Evolutionary conservation across 495 filamentous ascomycete genomes (phyloP), one percentile per base, ranked within the genome.

Genomic region (Acidomyces sp.): DNA sequence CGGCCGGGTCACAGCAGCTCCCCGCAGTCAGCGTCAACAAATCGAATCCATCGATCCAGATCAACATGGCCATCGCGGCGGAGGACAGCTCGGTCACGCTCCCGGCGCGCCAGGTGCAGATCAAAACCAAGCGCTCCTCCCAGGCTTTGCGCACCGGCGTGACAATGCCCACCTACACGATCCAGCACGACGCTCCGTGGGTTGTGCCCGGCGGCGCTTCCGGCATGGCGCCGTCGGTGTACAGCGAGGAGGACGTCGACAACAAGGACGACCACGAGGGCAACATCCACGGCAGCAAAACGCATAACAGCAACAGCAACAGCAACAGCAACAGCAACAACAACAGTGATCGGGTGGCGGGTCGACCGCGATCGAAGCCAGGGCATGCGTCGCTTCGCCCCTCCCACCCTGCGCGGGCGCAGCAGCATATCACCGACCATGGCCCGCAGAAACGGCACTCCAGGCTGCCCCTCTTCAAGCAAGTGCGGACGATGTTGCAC

Each of bases 401-500:
- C 2, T 51, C 43, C 6, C 41, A 47, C 25, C 48, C 46, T 30
- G 48, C 48, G 7, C 44, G 44, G 16, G 33, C 48, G 16, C 37
- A 39, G 27, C 48, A 46, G 25, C 32, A 44, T 16, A 37, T 52
- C 34, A 41, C 34, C 3, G 43, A 52, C 39, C 21, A 22, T 27
- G 43, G 37, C 20, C 48, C 39, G 11, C 39, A 52, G 12, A 20
- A 28, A 10, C 16, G 43, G 25, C 36, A 25, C 17, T 52, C 48
- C 12, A 17, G 39, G 15, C 38, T 52, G 6, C 48, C 48, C 1
- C 25, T 52, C 39, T 52, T 52, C 43, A 46, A 52, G 30, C 43
- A 47, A 32, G 48, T 52, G 6, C 37, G 44, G 7, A 39, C 43
- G 3, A 52, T 52, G 43, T 39, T 52, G 11, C 43, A 52, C 4